Conservation (phyloP, 148 eudicot species). For the Tetragonia tetragonoides region DNA sequence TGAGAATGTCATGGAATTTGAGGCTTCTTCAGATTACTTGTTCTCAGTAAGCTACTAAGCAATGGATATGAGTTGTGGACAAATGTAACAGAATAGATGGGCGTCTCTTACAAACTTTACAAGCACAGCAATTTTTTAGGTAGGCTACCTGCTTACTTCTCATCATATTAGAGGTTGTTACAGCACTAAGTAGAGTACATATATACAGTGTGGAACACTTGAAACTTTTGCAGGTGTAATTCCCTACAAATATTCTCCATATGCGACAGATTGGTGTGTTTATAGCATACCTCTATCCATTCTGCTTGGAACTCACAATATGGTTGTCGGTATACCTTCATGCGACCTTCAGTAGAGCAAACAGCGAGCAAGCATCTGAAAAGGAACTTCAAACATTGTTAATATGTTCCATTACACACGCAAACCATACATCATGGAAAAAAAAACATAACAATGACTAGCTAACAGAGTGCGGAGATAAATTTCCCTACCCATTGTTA, state of each 20-base stretch:
- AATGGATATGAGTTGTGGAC: neutral
- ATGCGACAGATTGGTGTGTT: neutral
- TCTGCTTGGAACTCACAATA: conserved; percentile 73
- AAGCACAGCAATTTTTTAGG: neutral
- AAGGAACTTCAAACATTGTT: neutral
- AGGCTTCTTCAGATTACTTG: neutral
- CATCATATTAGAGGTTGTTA: neutral
- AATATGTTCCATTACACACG: neutral
- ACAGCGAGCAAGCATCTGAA: conserved; percentile 90
- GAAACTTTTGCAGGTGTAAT: neutral
- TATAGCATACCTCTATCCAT: conserved; percentile 77
- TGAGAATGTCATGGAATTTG: neutral
- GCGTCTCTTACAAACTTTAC: neutral
- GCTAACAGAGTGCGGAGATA: neutral
- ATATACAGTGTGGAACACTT: too few relatives aligned
- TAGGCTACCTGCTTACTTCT: neutral
- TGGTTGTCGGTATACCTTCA: conserved; percentile 79
- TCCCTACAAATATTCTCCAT: neutral
- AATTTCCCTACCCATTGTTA: conserved; percentile 56
- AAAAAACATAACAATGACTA: neutral
- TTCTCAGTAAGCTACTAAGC: neutral
- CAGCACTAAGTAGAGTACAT: neutral
- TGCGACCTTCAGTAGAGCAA: conserved; percentile 75
- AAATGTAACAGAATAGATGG: neutral
- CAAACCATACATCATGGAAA: too few relatives aligned